A percentile compares a stretch with the other conserved stretches of the same genome.
These are phyloP conservation scores for Schwanniomyces pseudopolymorphus DNA, from an alignment of 805 yeast genomes.

Conservation along the genomic window DNA sequence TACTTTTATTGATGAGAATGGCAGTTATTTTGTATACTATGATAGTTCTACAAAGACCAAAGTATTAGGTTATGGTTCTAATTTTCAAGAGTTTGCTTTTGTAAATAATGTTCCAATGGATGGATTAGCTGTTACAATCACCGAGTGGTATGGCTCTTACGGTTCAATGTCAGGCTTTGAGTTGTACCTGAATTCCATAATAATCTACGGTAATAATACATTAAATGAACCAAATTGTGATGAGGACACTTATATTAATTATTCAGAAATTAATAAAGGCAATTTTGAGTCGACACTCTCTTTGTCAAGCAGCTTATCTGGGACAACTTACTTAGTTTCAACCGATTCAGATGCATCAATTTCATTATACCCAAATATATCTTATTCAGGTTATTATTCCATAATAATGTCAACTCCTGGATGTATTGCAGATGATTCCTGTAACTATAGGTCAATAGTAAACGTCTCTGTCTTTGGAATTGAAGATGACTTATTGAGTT, in stretches of 20 bases:
- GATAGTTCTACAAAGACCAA: slow-evolving; percentile 33
- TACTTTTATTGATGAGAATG: slow-evolving; percentile 33
- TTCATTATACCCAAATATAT: slow-evolving; percentile 64
- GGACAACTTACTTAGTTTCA: slow-evolving; percentile 34
- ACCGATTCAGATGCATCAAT: slow-evolving; percentile 34
- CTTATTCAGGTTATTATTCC: slow-evolving; percentile 72
- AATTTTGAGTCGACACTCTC: slow-evolving; percentile 25
- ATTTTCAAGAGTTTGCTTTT: slow-evolving; percentile 82
- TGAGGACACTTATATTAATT: slow-evolving; percentile 20
- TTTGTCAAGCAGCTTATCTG: slow-evolving; percentile 27
- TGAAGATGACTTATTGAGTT: slow-evolving; percentile 42
- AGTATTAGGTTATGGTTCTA: slow-evolving; percentile 41
- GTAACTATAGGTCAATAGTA: slow-evolving; percentile 70
- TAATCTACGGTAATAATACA: slow-evolving; percentile 72
- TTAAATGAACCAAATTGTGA: slow-evolving; percentile 67
- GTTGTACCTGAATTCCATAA: slow-evolving; percentile 58
- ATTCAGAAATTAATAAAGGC: slow-evolving; percentile 25
- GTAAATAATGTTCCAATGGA: slow-evolving; percentile 63
- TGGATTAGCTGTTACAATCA: slow-evolving; percentile 60
- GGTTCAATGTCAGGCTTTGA: slow-evolving; percentile 76
- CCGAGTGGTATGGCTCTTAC: slow-evolving; percentile 65
- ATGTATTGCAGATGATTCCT: slow-evolving; percentile 66
- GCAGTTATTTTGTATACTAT: slow-evolving; percentile 34
- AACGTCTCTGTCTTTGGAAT: slow-evolving; percentile 66
- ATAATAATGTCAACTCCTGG: slow-evolving; percentile 85